A percentile compares a stretch with the other conserved stretches of the same genome.
Conservation (phyloP, 768 basidiomycete species). For the Collybia nuda region DNA sequence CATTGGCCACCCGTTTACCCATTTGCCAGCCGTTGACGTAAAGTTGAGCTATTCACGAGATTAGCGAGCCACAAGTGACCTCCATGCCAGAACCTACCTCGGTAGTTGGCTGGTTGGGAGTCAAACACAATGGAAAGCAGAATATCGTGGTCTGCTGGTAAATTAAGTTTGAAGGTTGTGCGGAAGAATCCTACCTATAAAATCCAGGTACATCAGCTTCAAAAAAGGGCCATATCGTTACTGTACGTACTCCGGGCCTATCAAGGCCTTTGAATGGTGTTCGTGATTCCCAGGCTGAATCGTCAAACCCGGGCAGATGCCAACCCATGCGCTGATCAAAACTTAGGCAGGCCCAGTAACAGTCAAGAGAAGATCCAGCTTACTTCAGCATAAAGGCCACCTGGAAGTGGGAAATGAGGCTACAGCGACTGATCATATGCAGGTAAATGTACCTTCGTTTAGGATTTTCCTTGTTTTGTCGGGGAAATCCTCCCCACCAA, state of each 20-base stretch:
- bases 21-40: constrained; percentile 18
- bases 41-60: constrained; percentile 7
- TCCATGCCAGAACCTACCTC: constrained; percentile 2
- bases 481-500: constrained; percentile 12
- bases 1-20: constrained; percentile 15
- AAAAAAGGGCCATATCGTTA: not conserved
- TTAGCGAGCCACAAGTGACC: too few relatives aligned
- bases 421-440: not conserved
- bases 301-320: constrained; percentile 16
- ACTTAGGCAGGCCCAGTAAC: not conserved
- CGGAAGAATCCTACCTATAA: constrained; percentile 17
- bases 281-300: constrained; percentile 12
- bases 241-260: constrained; percentile 10
- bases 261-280: constrained; percentile 13
- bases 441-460: constrained; percentile 11
- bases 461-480: constrained; percentile 14
- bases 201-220: not conserved
- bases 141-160: constrained; percentile 11
- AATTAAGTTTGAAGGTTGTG: constrained; percentile 10
- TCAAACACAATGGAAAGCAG: constrained; percentile 13
- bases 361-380: not conserved
- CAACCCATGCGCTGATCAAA: constrained; percentile 11
- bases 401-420: not conserved
- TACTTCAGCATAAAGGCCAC: constrained; percentile 16
- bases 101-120: constrained; percentile 7